phyloP scores from a whole-genome alignment of 1,284 basidiomycete species.

The Thecaphora thlaspeos region DNA sequence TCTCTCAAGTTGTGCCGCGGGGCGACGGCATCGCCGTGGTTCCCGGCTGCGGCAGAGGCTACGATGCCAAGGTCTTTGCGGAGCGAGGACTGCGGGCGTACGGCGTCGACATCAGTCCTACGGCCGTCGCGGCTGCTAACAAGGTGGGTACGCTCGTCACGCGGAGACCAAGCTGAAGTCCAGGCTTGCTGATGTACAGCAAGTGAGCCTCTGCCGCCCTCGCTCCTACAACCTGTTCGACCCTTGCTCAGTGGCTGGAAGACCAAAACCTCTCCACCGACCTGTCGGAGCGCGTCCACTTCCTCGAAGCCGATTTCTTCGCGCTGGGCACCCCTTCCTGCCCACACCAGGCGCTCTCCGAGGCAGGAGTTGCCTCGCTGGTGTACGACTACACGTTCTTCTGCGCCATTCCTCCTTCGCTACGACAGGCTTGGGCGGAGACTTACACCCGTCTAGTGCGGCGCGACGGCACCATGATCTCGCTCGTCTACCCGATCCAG shows the following conservation, averaged over 20 bases:
- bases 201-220: background rate
- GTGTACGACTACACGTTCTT: conserved; percentile 49
- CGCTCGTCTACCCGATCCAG: conserved; percentile 42
- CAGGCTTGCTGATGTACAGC: too few species aligned
- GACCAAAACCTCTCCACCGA: conserved; percentile 11
- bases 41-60: conserved; percentile 35
- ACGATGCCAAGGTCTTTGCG: conserved; percentile 34
- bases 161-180: too few species aligned
- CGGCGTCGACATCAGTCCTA: conserved; percentile 36
- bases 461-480: conserved; percentile 26
- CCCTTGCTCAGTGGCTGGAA: conserved; percentile 21
- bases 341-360: conserved; percentile 8
- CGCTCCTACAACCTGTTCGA: background rate
- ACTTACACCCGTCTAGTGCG: conserved; percentile 35
- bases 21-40: conserved; percentile 17
- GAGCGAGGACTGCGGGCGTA: conserved; percentile 25
- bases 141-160: conserved; percentile 24
- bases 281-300: conserved; percentile 10
- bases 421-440: conserved; percentile 32
- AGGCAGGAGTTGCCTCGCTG: conserved; percentile 11
- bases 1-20: conserved; percentile 18
- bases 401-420: conserved; percentile 39
- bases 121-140: conserved; percentile 28
- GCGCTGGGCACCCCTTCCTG: conserved; percentile 15
- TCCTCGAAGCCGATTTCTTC: conserved; percentile 39